Evolutionary conservation across 2,329 filamentous ascomycete species (phyloP).

Genomic region (Fusarium pilosicola): DNA sequence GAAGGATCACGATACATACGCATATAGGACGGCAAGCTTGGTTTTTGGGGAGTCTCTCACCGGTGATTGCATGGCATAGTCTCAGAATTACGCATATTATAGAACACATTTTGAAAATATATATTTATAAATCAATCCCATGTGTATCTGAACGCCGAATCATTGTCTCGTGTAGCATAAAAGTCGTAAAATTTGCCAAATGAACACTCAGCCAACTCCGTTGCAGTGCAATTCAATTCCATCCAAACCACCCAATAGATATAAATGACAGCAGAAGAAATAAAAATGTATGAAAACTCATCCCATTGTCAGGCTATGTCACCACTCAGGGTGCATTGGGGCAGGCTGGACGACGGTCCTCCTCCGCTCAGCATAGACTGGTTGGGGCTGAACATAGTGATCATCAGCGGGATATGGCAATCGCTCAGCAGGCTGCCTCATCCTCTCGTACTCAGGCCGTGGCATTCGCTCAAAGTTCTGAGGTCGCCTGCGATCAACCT

Average conservation of each 20-base stretch:
- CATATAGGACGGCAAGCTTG: conserved; percentile 6
- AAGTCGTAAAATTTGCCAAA: conserved; percentile 1
- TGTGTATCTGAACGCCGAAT: not conserved
- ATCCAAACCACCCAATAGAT: not conserved
- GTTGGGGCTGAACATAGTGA: conserved; percentile 26
- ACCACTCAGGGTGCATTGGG: conserved; percentile 21
- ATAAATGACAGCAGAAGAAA: not conserved
- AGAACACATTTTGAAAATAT: conserved; percentile 9
- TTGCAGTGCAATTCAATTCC: not conserved
- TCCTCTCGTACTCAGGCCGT: conserved; percentile 23
- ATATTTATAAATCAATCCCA: not conserved
- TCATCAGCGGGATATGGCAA: conserved; percentile 34
- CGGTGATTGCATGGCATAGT: conserved; percentile 10
- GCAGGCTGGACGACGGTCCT: conserved; percentile 24
- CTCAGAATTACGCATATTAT: not conserved
- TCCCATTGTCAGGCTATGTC: not conserved
- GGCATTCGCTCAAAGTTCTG: conserved; percentile 31
- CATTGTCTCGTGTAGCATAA: conserved; percentile 7
- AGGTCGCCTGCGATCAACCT: conserved; percentile 26
- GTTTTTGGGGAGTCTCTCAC: conserved; percentile 18
- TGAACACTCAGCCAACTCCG: not conserved
- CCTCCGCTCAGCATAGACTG: conserved; percentile 33
- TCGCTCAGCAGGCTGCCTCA: conserved; percentile 7
- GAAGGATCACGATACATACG: not conserved
- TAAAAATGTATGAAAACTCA: not conserved